These are phyloP conservation scores for Ambrosia hybrid DNA, from an alignment of 140 eudicot species.

Conservation along the genomic window DNA sequence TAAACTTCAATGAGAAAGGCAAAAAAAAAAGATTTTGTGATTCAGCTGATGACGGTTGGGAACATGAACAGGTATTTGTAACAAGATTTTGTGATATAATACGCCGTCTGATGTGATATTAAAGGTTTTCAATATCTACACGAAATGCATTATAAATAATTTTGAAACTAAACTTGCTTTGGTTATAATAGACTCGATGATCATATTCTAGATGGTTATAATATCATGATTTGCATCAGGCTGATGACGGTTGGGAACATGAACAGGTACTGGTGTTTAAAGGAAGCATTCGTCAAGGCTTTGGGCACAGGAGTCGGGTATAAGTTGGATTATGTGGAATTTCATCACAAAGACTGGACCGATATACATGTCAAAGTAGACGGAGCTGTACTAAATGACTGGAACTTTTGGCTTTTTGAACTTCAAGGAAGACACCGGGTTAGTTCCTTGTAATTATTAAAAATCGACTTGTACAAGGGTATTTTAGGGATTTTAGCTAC, in stretches of 20 bases:
- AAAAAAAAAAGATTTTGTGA: too few relatives aligned
- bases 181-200: background rate
- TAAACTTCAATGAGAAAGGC: too few relatives aligned
- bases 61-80: constrained; percentile 65
- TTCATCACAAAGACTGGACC: constrained; percentile 64
- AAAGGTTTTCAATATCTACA: background rate
- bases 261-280: constrained; percentile 83
- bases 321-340: constrained; percentile 54
- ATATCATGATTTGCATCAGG: too few relatives aligned
- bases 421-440: constrained; percentile 58
- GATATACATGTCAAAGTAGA: constrained; percentile 57
- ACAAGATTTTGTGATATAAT: too few relatives aligned
- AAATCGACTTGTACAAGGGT: background rate
- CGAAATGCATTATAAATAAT: background rate
- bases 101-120: too few relatives aligned
- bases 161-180: background rate
- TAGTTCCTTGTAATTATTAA: constrained; percentile 23
- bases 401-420: constrained; percentile 77
- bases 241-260: background rate
- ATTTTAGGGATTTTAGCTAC: background rate
- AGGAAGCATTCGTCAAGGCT: constrained; percentile 93
- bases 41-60: too few relatives aligned
- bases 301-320: constrained; percentile 79
- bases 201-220: too few relatives aligned
- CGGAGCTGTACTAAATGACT: constrained; percentile 53